Base-by-base conservation (phyloP, 768 basidiomycete species). In the Guyanaporus albipodus region DNA sequence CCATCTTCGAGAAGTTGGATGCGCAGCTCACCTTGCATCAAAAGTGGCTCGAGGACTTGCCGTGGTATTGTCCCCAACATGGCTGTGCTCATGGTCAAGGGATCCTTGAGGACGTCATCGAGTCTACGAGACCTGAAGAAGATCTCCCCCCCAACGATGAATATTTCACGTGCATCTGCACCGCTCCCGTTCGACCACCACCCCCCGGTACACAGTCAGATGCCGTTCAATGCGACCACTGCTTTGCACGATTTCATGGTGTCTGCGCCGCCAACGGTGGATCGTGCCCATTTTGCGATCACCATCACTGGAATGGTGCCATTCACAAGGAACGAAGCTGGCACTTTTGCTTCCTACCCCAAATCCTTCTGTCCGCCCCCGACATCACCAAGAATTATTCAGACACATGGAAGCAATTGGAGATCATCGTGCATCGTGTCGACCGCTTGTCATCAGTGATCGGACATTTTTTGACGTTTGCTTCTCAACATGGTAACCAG, bases 171-270 rank as follows among this genome's bases (percentile, higher is more conserved):
- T 91, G 90, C 61, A 91, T 91, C 48, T 92, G 90, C 62, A 82
- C 74, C 29, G 63, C 67, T 10, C 79, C 90, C 8, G 89, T 92
- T 34, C 80, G 81, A 19, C 89, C 88, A 7, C 88, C 88, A n/a
- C 81, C 82, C 4, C 80, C 79, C 4, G 87, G 87, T 11, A 69
- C 73, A 18, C 72, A 77, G 23, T 90, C 90, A 0, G 88, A 91
- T 60, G 89, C 90, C 1, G 90, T 92, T 14, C 90, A 92, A 62
- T 92, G 89, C 61, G 89, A 92, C 60, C 88, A 91, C 56, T 92
- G 89, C 52, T 87, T 78, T 62, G 90, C 89, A 38, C 73, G 88
- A 39, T 92, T 92, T 68, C 89, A 92, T 50, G 88, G 87, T 5
- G 75, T 82, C 39, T 91, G 89, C 56, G 89, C 88, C 10, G 83